Evolutionary conservation across 139 green algal genomes (phyloP), one percentile per base, ranked within the genome.

Genomic region (Mychonastes homosphaera): DNA sequence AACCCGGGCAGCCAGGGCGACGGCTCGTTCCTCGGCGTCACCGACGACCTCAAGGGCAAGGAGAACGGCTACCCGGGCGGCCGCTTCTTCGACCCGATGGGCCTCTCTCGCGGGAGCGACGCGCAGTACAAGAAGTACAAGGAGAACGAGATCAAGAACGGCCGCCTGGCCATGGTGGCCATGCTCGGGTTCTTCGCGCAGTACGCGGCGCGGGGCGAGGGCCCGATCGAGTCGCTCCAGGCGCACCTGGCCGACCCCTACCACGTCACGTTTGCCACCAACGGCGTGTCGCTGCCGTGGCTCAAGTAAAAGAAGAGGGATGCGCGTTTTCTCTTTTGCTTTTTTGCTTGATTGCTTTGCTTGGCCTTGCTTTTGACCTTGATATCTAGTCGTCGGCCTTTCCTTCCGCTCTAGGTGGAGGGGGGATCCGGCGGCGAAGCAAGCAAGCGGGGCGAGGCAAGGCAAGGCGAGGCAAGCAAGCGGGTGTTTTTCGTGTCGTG

Each of bases 141-240:
- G 78, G 34, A 75, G 44, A 90, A 90, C 60, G 88, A 96, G 74
- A 79, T 95, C 72, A 87, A 85, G 67, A 96, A 96, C 72, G 88
- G 83, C 49, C 81, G 87, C 62, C 72, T 95, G 21, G 86, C 85
- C 40, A 88, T 93, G 85, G 23, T 82, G 15, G 59, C 75, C 39
- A 70, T 80, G 40, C 49, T 92, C 10, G 87, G 85, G 64, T 95
- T 91, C 69, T 76, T 77, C 28, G 78, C 78, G 6, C 85, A 95
- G 80, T 80, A 92, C 70, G 73, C 70, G 23, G 85, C 84, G 39
- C 92, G 83, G 30, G 83, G 83, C 72, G 86, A 87, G 74, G 77
- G 74, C 50, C 79, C 79, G 21, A 72, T 87, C 43, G 68, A 77
- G 64, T 81, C 81, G 65, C 71, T 80, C 65, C 24, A 53, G 46